These are phyloP conservation scores for Anacardium occidentale DNA, from an alignment of 345 rosid genomes.

Conservation along the genomic window DNA sequence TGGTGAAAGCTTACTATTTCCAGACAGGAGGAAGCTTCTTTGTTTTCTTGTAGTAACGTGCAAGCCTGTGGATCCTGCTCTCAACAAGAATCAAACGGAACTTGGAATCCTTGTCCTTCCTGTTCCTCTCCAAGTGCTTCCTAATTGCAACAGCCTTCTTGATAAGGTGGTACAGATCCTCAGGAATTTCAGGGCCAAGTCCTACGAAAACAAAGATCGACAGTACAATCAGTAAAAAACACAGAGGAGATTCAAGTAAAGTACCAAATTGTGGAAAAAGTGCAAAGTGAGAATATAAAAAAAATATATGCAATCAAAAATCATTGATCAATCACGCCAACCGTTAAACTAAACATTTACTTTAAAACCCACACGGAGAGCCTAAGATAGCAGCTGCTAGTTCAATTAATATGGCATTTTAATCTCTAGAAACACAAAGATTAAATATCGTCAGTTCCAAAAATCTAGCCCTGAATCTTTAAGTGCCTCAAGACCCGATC, in stretches of 20 bases:
- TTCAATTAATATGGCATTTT: background rate
- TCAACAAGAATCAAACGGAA: constrained; percentile 69
- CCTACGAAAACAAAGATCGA: constrained; percentile 27
- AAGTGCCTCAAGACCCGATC: background rate
- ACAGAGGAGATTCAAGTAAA: background rate
- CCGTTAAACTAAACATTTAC: no score
- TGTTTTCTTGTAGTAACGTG: constrained; percentile 77
- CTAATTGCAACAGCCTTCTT: constrained; percentile 75
- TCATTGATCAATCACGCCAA: background rate
- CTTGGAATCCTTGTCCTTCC: constrained; percentile 79
- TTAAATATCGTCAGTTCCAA: background rate
- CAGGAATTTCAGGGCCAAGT: constrained; percentile 69
- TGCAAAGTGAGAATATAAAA: background rate
- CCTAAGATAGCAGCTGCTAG: background rate
- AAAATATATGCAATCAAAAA: background rate
- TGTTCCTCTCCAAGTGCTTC: constrained; percentile 71
- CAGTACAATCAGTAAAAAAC: background rate
- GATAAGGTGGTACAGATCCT: constrained; percentile 69
- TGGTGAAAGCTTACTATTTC: constrained; percentile 50
- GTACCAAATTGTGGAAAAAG: background rate
- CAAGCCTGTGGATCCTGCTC: constrained; percentile 72
- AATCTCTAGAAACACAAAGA: background rate
- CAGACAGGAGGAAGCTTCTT: constrained; percentile 82
- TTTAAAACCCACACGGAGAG: no score
- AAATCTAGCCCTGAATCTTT: background rate